Percentiles rank a stretch among this genome's conserved stretches.
Conservation (phyloP, 495 filamentous ascomycete species). For the Parmelia sp. region DNA sequence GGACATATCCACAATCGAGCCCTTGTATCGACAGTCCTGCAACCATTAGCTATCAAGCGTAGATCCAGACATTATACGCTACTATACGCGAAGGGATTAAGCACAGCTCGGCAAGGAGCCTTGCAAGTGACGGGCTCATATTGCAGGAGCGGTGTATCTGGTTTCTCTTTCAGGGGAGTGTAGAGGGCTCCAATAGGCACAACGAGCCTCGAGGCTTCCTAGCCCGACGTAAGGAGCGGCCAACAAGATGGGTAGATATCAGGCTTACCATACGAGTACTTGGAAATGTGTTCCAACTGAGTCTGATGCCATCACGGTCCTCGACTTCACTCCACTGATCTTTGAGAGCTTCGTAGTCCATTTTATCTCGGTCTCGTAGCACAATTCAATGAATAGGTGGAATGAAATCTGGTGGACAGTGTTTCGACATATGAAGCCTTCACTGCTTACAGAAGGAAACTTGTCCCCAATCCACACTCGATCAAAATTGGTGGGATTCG, state of each 20-base stretch:
- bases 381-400: neutral
- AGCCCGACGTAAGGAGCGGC: constrained; percentile 24
- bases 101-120: constrained; percentile 85
- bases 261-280: constrained; percentile 86
- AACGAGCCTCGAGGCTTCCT: constrained; percentile 96
- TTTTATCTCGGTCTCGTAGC: constrained; percentile 31
- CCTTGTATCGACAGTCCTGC: constrained; percentile 88
- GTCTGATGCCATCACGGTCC: constrained; percentile 90
- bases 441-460: neutral
- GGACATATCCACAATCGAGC: constrained; percentile 97
- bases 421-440: neutral
- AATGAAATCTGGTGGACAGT: neutral
- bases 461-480: neutral
- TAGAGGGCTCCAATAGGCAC: constrained; percentile 96
- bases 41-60: constrained; percentile 21
- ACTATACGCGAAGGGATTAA: constrained; percentile 91
- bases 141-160: constrained; percentile 79
- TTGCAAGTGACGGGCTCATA: constrained; percentile 99
- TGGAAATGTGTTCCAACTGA: constrained; percentile 99
- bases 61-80: neutral
- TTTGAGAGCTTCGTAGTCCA: constrained; percentile 80
- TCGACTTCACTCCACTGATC: constrained; percentile 97
- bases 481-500: neutral
- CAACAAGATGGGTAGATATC: constrained; percentile 5
- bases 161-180: constrained; percentile 93